Evolutionary conservation across 2,329 filamentous ascomycete species (phyloP).

Genomic region (Aspergillus aculeatus): DNA sequence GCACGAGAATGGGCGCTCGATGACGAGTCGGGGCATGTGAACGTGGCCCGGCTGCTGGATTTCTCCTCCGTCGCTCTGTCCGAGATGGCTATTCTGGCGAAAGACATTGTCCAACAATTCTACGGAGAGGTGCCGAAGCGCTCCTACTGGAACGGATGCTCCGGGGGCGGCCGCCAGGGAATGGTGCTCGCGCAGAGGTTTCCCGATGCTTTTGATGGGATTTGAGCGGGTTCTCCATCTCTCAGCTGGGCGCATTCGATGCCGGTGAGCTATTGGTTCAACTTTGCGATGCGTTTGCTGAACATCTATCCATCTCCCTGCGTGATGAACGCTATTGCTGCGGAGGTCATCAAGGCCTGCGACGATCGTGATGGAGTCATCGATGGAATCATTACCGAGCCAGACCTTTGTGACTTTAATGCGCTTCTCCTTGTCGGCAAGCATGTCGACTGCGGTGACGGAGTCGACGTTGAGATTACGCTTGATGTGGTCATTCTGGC

Average conservation of each 20-base stretch:
- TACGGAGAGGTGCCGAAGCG: conserved; percentile 26
- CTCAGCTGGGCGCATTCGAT: conserved; percentile 41
- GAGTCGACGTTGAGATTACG: not conserved
- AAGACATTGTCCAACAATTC: conserved; percentile 25
- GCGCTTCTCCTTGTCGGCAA: conserved; percentile 5
- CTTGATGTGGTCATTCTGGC: not conserved
- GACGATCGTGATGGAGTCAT: conserved; percentile 11
- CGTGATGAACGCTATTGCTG: conserved; percentile 7
- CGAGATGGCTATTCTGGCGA: conserved; percentile 36
- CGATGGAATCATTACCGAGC: conserved; percentile 12
- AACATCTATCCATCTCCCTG: conserved; percentile 7
- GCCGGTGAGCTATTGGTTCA: conserved; percentile 11
- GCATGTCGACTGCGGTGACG: not conserved
- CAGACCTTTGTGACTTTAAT: conserved; percentile 9
- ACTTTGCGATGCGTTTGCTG: conserved; percentile 5
- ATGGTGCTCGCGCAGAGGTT: conserved; percentile 48
- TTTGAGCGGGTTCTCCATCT: conserved; percentile 49
- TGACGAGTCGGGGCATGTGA: not conserved
- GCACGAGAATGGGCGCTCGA: not conserved
- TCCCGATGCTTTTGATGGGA: conserved; percentile 58
- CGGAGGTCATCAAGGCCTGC: conserved; percentile 4
- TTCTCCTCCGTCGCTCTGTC: conserved; percentile 34
- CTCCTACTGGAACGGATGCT: conserved; percentile 25
- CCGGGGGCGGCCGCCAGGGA: conserved; percentile 23
- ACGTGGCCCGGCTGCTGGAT: conserved; percentile 33